Percentiles rank a stretch among this genome's conserved stretches.
Evolutionary conservation across 208 protist genomes (phyloP).

Genomic region (Porcisia deanei): DNA sequence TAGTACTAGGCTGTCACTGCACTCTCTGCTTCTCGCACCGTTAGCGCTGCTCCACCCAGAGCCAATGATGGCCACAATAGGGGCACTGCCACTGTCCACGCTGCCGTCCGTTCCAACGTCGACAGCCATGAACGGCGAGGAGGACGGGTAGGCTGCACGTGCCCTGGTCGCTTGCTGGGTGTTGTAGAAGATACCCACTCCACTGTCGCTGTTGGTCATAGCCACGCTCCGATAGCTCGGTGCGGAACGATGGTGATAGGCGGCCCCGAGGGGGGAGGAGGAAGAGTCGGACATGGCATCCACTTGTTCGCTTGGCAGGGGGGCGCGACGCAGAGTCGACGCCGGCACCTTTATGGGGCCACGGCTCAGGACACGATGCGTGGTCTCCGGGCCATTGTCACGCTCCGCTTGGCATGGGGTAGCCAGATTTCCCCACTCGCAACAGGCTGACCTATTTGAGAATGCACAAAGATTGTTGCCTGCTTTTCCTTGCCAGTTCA

Average conservation of each 20-base stretch:
- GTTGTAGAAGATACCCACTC: conserved; percentile 6
- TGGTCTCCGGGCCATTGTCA: not conserved
- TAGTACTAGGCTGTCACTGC: not conserved
- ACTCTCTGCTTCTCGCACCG: conserved; percentile 1
- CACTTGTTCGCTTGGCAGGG: not conserved
- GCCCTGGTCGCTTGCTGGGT: conserved; percentile 15
- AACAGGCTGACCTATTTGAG: not conserved
- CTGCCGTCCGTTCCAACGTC: not conserved
- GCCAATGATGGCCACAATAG: conserved; percentile 7
- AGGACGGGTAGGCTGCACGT: conserved; percentile 2
- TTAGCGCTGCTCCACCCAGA: not conserved
- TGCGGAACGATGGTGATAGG: not conserved
- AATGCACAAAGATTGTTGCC: not conserved
- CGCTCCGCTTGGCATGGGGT: not conserved
- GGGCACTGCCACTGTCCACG: conserved; percentile 1
- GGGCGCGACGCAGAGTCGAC: not conserved
- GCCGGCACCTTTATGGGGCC: not conserved
- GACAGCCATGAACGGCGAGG: not conserved
- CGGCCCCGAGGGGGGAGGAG: not conserved
- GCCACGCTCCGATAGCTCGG: not conserved
- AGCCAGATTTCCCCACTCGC: conserved; percentile 3
- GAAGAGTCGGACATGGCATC: not conserved
- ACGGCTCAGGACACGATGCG: not conserved
- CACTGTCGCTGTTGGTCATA: conserved; percentile 3
- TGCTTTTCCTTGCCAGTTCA: conserved; percentile 2